Conservation (phyloP, 108 stramenopile genomes). For the Seminavis robusta region DNA sequence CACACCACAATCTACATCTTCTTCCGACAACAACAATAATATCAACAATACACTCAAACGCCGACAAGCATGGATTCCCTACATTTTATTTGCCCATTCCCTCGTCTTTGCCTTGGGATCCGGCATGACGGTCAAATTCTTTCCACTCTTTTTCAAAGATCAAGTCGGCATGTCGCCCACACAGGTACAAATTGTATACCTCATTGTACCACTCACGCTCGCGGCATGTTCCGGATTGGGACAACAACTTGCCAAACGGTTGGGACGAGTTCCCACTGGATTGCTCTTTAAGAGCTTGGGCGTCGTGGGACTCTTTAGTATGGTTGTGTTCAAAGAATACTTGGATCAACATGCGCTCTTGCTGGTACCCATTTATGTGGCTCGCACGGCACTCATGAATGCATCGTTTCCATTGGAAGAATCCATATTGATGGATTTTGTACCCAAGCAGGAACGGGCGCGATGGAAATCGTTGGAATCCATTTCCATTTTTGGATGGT, state of each 20-base stretch:
- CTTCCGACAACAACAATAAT: not conserved
- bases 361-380: slow-evolving; percentile 48
- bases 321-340: slow-evolving; percentile 44
- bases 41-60: not conserved
- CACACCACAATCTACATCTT: not conserved
- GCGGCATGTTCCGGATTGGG: slow-evolving; percentile 3
- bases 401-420: slow-evolving; percentile 43
- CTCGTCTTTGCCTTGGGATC: slow-evolving; percentile 51
- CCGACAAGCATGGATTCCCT: slow-evolving; percentile 28
- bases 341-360: slow-evolving; percentile 27
- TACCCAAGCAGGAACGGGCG: slow-evolving; percentile 50
- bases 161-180: slow-evolving; percentile 55
- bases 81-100: slow-evolving; percentile 39
- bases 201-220: slow-evolving; percentile 23
- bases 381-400: slow-evolving; percentile 63
- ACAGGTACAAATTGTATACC: slow-evolving; percentile 54
- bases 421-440: slow-evolving; percentile 67
- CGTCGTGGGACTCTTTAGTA: slow-evolving; percentile 30
- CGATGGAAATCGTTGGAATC: slow-evolving; percentile 66
- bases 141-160: slow-evolving; percentile 79
- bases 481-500: slow-evolving; percentile 68
- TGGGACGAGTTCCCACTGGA: slow-evolving; percentile 51
- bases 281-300: slow-evolving; percentile 29
- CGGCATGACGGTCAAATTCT: slow-evolving; percentile 83
- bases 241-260: not conserved